Percentiles rank a stretch among this genome's conserved stretches.
These are phyloP conservation scores for Thamnidium elegans DNA, from an alignment of 192 early-diverging fungal species.

Conservation along the genomic window DNA sequence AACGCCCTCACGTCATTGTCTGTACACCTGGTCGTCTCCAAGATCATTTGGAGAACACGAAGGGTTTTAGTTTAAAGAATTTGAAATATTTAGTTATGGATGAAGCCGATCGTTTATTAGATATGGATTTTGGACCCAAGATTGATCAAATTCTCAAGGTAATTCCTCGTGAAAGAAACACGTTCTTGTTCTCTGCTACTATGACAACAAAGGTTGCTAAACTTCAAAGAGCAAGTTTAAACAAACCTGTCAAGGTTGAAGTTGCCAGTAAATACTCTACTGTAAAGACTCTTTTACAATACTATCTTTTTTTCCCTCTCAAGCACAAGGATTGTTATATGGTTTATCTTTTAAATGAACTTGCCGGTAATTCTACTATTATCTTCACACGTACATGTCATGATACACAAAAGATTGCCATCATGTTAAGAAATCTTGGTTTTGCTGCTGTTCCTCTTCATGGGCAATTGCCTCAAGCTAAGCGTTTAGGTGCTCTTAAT, in stretches of 20 bases:
- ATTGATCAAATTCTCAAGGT: slow-evolving; percentile 93
- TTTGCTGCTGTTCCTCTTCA: slow-evolving; percentile 94
- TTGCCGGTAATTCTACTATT: slow-evolving; percentile 88
- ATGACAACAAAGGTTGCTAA: slow-evolving; percentile 99
- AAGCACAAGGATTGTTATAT: slow-evolving; percentile 95
- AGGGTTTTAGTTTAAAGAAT: slow-evolving; percentile 89
- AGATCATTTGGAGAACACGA: slow-evolving; percentile 98
- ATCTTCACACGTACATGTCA: slow-evolving; percentile 91
- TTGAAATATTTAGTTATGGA: slow-evolving; percentile 94
- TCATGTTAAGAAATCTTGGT: slow-evolving; percentile 88
- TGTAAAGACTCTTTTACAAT: slow-evolving; percentile 88
- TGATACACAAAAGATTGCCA: slow-evolving; percentile 79
- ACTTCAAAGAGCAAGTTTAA: slow-evolving; percentile 86
- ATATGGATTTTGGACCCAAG: slow-evolving; percentile 95
- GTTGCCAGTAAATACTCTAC: slow-evolving; percentile 98
- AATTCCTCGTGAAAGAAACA: slow-evolving; percentile 89
- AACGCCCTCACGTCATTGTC: slow-evolving; percentile 92
- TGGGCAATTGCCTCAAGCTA: slow-evolving; percentile 89
- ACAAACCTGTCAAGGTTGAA: slow-evolving; percentile 91
- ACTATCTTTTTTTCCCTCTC: slow-evolving; percentile 95
- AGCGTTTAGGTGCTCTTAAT: slow-evolving; percentile 86
- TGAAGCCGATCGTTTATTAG: slow-evolving; percentile 88
- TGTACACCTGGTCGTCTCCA: slow-evolving; percentile 94
- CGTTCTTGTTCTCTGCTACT: slow-evolving; percentile 94
- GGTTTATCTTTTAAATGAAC: slow-evolving; percentile 90